Evolutionary conservation across 805 yeast genomes (phyloP), one percentile per base, ranked within the genome.

Genomic region (Yarrowia osloensis): DNA sequence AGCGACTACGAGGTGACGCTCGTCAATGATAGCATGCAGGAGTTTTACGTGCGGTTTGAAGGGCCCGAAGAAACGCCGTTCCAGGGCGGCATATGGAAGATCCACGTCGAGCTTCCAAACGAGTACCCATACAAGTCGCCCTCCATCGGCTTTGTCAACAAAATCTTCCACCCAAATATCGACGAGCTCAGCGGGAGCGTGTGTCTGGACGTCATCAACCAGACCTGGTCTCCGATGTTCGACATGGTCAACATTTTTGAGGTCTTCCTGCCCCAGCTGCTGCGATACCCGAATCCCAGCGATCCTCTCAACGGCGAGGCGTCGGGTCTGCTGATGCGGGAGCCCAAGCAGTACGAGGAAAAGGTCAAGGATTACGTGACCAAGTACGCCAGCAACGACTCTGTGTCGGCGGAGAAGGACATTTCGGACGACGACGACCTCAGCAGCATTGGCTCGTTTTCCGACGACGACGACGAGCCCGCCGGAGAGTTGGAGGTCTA

Each of bases 191-290:
- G 86, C 17, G 99, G 99, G 0, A 87, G 96, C 0, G 97, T 94
- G 7, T 94, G 99, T 77, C 85, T 94, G 61, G 98, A 94, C 76
- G 98, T 95, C 19, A 93, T 94, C 70, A 94, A 94, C 76, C 97
- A 94, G 75, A 91, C 98, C 0, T 94, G 99, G 99, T 90, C 96
- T 47, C 98, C 99, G 1, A 90, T 94, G 91, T 94, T 92, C 80
- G 98, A 95, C 67, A 83, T 95, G 70, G 81, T 88, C 70, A 95
- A 95, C 75, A 90, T 94, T 28, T 91, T 95, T 75, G 98, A 94
- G 74, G 88, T 91, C 75, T 95, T 94, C 79, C 79, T 94, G 68
- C 99, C 99, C 7, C 98, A 96, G 73, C 79, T 94, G 68, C 80
- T 94, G 69, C 85, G 93, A 67, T 95, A 94, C 74, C 98, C 98